phyloP scores from a whole-genome alignment of 306 rosid genomes.

The Quercus dentata region DNA sequence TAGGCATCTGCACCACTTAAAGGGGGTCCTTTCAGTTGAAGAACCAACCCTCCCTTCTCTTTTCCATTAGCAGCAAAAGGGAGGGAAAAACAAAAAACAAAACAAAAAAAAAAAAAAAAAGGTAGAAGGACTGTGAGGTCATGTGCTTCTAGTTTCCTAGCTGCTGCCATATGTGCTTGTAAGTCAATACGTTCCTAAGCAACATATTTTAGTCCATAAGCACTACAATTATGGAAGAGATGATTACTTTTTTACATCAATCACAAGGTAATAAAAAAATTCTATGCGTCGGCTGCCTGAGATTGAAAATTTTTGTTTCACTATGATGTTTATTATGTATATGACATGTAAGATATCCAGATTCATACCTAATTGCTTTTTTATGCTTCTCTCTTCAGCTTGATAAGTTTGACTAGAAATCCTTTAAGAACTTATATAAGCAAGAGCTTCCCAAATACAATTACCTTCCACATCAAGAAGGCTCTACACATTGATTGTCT shows the following conservation, averaged over 20 bases:
- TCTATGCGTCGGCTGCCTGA: slow-evolving; percentile 5
- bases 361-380: slow-evolving; percentile 29
- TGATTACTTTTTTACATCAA: slow-evolving; percentile 25
- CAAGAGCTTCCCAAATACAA: slow-evolving; percentile 20
- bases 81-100: too few relatives aligned
- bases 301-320: slow-evolving; percentile 18
- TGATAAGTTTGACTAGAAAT: slow-evolving; percentile 51
- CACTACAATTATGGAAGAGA: slow-evolving; percentile 8
- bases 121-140: not conserved
- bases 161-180: slow-evolving; percentile 11
- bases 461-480: slow-evolving; percentile 18
- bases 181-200: slow-evolving; percentile 31
- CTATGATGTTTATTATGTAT: slow-evolving; percentile 4
- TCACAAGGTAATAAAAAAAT: slow-evolving; percentile 13
- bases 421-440: slow-evolving; percentile 35
- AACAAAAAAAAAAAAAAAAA: too few relatives aligned
- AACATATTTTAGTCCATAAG: slow-evolving; percentile 8
- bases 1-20: not conserved
- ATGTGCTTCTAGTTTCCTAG: slow-evolving; percentile 21
- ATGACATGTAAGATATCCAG: slow-evolving; percentile 26
- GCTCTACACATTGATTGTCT: slow-evolving; percentile 13
- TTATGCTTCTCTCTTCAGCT: slow-evolving; percentile 30
- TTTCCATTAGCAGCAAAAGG: not conserved
- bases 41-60: not conserved
- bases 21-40: slow-evolving; percentile 4